These are phyloP conservation scores for Acanthamoeba healyi DNA, from an alignment of 208 protist genomes.

Conservation along the genomic window DNA sequence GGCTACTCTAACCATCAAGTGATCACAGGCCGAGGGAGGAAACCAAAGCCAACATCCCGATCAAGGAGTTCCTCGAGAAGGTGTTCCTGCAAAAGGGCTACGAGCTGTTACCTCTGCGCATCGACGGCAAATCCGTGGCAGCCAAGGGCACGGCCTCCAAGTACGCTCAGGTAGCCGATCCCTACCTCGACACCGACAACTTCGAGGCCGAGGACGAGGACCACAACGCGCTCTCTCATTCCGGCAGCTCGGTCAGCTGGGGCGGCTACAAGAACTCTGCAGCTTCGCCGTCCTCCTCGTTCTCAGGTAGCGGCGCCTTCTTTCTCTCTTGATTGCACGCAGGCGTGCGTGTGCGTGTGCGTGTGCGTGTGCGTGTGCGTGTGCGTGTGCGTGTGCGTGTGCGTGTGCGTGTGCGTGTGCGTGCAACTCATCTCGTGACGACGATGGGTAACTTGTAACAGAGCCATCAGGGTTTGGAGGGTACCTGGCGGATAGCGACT, in stretches of 20 bases:
- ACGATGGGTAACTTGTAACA: no score
- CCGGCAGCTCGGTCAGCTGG: neutral
- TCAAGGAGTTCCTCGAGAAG: slow-evolving; percentile 57
- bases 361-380: no score
- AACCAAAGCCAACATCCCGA: slow-evolving; percentile 56
- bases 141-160: slow-evolving; percentile 39
- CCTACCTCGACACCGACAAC: slow-evolving; percentile 7
- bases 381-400: no score
- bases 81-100: slow-evolving; percentile 58
- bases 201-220: neutral
- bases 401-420: no score
- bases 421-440: no score
- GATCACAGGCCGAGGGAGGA: slow-evolving; percentile 12
- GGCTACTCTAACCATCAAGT: no score
- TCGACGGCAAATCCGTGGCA: slow-evolving; percentile 37
- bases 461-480: neutral
- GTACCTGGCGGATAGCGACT: neutral
- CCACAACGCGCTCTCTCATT: neutral
- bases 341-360: no score
- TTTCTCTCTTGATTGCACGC: no score
- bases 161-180: slow-evolving; percentile 31
- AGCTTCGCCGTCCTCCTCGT: neutral
- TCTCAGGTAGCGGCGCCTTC: no score
- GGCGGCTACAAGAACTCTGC: neutral
- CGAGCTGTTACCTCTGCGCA: slow-evolving; percentile 1